Base-by-base conservation (phyloP, 768 basidiomycete genomes). In the Suillus tomentosus region DNA sequence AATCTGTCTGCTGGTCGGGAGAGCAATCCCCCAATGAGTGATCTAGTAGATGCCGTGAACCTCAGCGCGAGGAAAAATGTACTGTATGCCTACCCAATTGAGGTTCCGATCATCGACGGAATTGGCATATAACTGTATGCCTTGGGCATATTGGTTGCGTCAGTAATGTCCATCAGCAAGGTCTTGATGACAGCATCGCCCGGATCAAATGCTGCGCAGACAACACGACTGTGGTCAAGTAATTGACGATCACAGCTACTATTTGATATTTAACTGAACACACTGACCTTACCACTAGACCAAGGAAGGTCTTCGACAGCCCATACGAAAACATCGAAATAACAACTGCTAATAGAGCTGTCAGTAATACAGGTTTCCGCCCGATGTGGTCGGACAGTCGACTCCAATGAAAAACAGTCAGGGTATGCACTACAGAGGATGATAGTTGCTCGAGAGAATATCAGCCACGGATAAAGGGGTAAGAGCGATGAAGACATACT, bases 1-100 rank as follows among this genome's bases (percentile, higher is more conserved):
- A 90, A 91, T 27, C 84, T 84, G 50, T 91, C 88, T 58, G 82
- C 80, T 0, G 91, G 91, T 42, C 76, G 82, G 14, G 88, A 84
- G 27, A 92, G 73, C 14, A 79, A 70, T 0, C 91, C 91, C 39
- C 91, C 91, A 22, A 90, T 79, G 43, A 91, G 72, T 10, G 91
- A 89, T 0, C 91, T 90, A 37, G 36, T 37, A 51, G 10, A 27
- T 27, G 14, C 3, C 62, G 15, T 62, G 34, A 57, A 53, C 17
- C 31, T 54, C 14, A 53, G 19, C 9, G 6, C 8, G 3, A 34
- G 3, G 11, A 17, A 56, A 39, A 37, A 73, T 79, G 57, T 3
- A 9, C 0, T 24, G 17, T 61, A 42, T 56, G 73, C 81, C 59
- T 50, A 84, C 82, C 82, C 83, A 2, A 80, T 9, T 7, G 79